A percentile compares a stretch with the other conserved stretches of the same genome.
Conservation (phyloP, 257 asterid genomes). For the Solanum etuberosum region DNA sequence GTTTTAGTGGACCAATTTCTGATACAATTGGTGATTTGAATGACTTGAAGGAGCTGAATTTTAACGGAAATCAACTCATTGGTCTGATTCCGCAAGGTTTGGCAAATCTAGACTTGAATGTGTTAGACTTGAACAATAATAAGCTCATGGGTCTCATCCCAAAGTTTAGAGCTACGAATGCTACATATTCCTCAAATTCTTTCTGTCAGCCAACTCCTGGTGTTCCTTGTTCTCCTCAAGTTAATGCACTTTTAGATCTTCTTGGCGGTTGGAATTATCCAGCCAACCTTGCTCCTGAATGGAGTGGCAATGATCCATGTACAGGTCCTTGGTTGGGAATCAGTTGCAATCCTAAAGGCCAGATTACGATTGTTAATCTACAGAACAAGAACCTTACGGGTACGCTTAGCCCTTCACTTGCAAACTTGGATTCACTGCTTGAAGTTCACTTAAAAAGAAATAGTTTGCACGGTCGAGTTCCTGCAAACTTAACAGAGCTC, state of each 20-base stretch:
- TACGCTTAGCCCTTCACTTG: constrained; percentile 58
- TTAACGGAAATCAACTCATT: constrained; percentile 49
- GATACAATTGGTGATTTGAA: constrained; percentile 45
- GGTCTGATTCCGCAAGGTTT: constrained; percentile 54
- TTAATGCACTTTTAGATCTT: constrained; percentile 50
- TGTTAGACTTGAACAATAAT: constrained; percentile 60
- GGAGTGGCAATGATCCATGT: constrained; percentile 81
- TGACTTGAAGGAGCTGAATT: constrained; percentile 40
- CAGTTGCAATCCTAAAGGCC: constrained; percentile 27
- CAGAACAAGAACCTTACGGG: constrained; percentile 59
- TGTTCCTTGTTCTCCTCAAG: constrained; percentile 53
- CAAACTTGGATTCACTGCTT: constrained; percentile 35
- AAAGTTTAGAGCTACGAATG: constrained; percentile 37
- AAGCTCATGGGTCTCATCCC: constrained; percentile 81
- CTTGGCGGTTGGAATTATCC: constrained; percentile 51
- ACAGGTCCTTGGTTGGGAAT: constrained; percentile 63
- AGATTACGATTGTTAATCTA: constrained; percentile 53
- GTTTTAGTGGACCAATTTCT: constrained; percentile 54
- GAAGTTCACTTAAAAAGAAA: constrained; percentile 71
- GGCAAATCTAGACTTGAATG: constrained; percentile 34
- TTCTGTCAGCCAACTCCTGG: constrained; percentile 55
- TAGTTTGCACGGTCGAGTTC: constrained; percentile 45
- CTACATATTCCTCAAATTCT: constrained; percentile 33
- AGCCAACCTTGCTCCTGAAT: constrained; percentile 32
- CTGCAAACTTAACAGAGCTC: constrained; percentile 38